A percentile compares a stretch with the other conserved stretches of the same genome.
These are phyloP conservation scores for Nicotiana knightiana DNA, from an alignment of 257 asterid species.

Conservation along the genomic window DNA sequence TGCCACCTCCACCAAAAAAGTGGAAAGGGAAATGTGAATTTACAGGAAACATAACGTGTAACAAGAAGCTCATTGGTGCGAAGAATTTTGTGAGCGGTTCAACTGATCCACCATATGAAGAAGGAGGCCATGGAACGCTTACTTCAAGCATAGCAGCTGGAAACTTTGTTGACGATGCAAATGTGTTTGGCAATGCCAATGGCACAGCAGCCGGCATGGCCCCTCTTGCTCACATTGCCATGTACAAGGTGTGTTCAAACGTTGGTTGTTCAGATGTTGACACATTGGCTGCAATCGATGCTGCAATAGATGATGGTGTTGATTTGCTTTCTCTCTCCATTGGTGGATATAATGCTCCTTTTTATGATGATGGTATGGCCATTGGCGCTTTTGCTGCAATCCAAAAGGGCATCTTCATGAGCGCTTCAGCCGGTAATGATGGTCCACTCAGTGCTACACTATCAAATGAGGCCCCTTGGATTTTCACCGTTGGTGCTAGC, in stretches of 20 bases:
- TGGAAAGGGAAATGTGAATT: slow-evolving; percentile 32
- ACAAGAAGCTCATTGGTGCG: slow-evolving; percentile 33
- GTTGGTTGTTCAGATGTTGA: slow-evolving; percentile 13
- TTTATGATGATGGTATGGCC: slow-evolving; percentile 21
- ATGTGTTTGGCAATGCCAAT: slow-evolving; percentile 16
- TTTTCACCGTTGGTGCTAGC: slow-evolving; percentile 36
- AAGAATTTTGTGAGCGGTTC: background rate
- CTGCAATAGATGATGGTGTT: slow-evolving; percentile 32
- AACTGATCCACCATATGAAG: background rate
- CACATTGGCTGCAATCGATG: slow-evolving; percentile 28
- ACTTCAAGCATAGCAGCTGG: slow-evolving; percentile 28
- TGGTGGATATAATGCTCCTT: slow-evolving; percentile 5
- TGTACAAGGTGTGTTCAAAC: slow-evolving; percentile 20
- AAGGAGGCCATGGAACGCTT: slow-evolving; percentile 26
- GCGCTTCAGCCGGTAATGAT: slow-evolving; percentile 24
- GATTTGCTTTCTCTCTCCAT: slow-evolving; percentile 28
- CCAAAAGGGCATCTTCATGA: slow-evolving; percentile 24
- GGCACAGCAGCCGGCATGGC: slow-evolving; percentile 33
- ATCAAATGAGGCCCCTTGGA: slow-evolving; percentile 39
- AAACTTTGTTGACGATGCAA: slow-evolving; percentile 19
- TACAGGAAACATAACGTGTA: background rate
- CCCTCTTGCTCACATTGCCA: slow-evolving; percentile 25
- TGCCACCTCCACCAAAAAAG: slow-evolving; percentile 18
- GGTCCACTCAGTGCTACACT: slow-evolving; percentile 17
- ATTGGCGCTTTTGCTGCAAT: slow-evolving; percentile 25